A percentile compares a stretch with the other conserved stretches of the same genome.
Conservation (phyloP, 225 moss, liverwort and hornwort genomes). For the Lunularia cruciata region DNA sequence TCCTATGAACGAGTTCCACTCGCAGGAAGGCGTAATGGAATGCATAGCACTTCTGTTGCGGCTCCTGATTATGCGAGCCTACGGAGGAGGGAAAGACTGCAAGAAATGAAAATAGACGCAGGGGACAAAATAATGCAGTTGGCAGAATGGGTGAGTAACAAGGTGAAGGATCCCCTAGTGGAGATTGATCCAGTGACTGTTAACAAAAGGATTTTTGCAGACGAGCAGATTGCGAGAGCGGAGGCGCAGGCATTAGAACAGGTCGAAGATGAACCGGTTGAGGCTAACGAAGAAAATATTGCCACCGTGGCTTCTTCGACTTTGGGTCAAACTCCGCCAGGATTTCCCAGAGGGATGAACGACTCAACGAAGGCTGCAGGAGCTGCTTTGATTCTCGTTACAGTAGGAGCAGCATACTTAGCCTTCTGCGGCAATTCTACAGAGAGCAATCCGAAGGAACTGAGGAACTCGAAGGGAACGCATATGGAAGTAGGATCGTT, state of each 20-base stretch:
- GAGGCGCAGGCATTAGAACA: neutral
- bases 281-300: neutral
- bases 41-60: slow-evolving; percentile 21
- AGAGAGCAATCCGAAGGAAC: neutral
- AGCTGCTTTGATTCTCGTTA: slow-evolving; percentile 26
- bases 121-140: slow-evolving; percentile 37
- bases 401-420: slow-evolving; percentile 28
- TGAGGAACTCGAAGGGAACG: neutral
- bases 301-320: slow-evolving; percentile 6
- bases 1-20: neutral
- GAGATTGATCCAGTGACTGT: slow-evolving; percentile 46
- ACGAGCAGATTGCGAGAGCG: slow-evolving; percentile 3
- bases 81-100: slow-evolving; percentile 25
- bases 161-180: slow-evolving; percentile 43
- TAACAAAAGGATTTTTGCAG: slow-evolving; percentile 17
- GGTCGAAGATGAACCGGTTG: neutral
- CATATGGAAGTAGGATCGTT: neutral
- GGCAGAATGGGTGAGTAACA: slow-evolving; percentile 35
- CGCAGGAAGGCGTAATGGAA: slow-evolving; percentile 8
- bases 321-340: slow-evolving; percentile 22
- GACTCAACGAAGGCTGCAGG: slow-evolving; percentile 23
- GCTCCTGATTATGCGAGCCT: slow-evolving; percentile 28
- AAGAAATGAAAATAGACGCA: slow-evolving; percentile 26
- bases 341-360: slow-evolving; percentile 18
- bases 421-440: slow-evolving; percentile 13